These are phyloP conservation scores for Aulographum hederae DNA, from an alignment of 2,329 filamentous ascomycete genomes.

Conservation along the genomic window DNA sequence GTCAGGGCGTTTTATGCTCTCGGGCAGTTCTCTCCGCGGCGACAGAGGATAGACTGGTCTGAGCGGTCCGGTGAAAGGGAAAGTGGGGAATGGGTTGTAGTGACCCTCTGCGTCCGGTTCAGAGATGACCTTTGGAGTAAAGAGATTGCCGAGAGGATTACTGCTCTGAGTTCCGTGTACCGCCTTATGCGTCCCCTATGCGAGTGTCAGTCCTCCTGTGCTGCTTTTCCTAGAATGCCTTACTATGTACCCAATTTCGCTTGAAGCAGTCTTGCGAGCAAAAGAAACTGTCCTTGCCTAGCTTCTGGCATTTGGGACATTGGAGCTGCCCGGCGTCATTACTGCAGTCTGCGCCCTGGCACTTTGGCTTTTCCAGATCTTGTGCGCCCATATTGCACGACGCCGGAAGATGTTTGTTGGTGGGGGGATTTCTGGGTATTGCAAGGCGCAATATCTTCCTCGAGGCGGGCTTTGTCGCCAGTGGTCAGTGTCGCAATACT, in stretches of 20 bases:
- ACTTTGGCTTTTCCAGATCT: slow-evolving; percentile 53
- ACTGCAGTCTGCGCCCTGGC: slow-evolving; percentile 63
- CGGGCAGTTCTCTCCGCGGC: slow-evolving; percentile 39
- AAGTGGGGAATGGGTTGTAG: slow-evolving; percentile 86
- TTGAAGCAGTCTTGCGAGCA: slow-evolving; percentile 99
- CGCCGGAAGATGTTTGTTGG: no score
- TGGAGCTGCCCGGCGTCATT: slow-evolving; percentile 77
- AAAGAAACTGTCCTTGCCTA: slow-evolving; percentile 83
- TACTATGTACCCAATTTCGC: slow-evolving; percentile 68
- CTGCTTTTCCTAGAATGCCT: slow-evolving; percentile 16
- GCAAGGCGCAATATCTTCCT: no score
- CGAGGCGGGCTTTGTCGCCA: no score
- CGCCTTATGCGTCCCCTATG: slow-evolving; percentile 62
- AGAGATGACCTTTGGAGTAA: slow-evolving; percentile 70
- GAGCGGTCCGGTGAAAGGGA: slow-evolving; percentile 60
- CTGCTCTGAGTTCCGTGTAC: slow-evolving; percentile 61
- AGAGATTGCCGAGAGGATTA: slow-evolving; percentile 46
- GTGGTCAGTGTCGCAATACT: no score
- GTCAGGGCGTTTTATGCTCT: slow-evolving; percentile 66
- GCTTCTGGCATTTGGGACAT: slow-evolving; percentile 87
- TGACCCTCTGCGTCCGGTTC: slow-evolving; percentile 74
- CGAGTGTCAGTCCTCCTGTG: slow-evolving; percentile 6
- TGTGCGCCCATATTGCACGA: no score
- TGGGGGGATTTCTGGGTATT: no score
- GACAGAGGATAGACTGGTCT: slow-evolving; percentile 56